Base-by-base conservation (phyloP, 768 basidiomycete genomes). In the Paxillus involutus region DNA sequence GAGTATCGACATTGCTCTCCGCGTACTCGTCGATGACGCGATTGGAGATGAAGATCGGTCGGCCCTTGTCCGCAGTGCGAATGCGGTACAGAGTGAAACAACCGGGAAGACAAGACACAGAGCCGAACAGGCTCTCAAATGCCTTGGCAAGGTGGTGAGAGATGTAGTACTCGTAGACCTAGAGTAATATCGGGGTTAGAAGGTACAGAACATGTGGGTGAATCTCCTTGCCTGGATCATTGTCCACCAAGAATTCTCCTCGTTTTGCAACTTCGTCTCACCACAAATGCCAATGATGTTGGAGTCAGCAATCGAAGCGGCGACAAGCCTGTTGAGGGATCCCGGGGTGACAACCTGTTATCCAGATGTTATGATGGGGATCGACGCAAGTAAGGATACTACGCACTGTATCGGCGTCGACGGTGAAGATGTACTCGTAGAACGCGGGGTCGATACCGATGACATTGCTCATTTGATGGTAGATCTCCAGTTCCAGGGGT, bases 361-460 rank as follows among this genome's bases (percentile, higher is more conserved):
- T 33, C 8, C 16, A n/a, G 32, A 32, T 19, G 21, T 73, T 35
- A 71, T 59, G 16, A 53, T 4, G 13, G 26, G 13, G 14, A 26
- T 44, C n/a, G 19, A 48, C 0, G 13, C 17, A 14, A 11, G 21
- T 21, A 26, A 19, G 21, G 19, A 47, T n/a, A 14, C 3, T n/a
- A 66, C 73, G 48, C 47, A 83, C 82, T 1, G 83, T 83, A 72
- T 87, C 86, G 16, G 84, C 85, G 70, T 87, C 85, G 14, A 87
- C 81, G 46, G 83, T 86, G 69, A 87, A 85, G 57, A 87, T 80
- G 68, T 85, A 87, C 68, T 87, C 85, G 63, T 87, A 87, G 69
- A 87, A 87, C n/a, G 84, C 81, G 13, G 85, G 85, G 50, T 87
- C 86, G 43, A 87, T 85, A 10, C 85, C 85, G 52, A 87, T 85